Percentiles rank a stretch among this genome's conserved stretches.
Conservation (phyloP, 106 monocot genomes). For the Allium sativum region DNA sequence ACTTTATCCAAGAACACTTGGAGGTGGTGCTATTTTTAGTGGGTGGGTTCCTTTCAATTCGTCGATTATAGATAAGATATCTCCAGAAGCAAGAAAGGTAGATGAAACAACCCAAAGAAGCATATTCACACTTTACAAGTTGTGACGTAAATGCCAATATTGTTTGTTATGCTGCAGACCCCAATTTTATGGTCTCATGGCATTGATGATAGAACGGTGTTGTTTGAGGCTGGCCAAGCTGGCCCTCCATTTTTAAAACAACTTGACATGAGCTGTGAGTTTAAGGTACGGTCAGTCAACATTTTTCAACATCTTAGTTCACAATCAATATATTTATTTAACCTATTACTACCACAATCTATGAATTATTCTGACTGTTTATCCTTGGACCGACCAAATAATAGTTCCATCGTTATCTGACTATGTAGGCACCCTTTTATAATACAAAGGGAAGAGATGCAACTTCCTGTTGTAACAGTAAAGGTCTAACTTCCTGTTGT, state of each 20-base stretch:
- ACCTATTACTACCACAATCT: too few species aligned
- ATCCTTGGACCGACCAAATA: too few species aligned
- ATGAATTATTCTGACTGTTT: too few species aligned
- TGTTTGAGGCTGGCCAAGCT: constrained; percentile 78
- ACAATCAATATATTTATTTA: too few species aligned
- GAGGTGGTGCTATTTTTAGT: constrained; percentile 82
- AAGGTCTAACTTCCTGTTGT: too few species aligned
- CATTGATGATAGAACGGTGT: constrained; percentile 54
- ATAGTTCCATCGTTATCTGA: too few species aligned
- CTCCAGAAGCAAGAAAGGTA: constrained; percentile 83
- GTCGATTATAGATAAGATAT: constrained; percentile 46
- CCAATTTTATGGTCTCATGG: constrained; percentile 85
- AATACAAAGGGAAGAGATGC: too few species aligned
- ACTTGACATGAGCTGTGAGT: constrained; percentile 72
- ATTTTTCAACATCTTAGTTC: not conserved
- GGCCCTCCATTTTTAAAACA: constrained; percentile 76
- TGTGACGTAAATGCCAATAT: not conserved
- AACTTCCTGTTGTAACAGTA: too few species aligned
- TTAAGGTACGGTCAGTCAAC: constrained; percentile 34
- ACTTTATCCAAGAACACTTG: constrained; percentile 78
- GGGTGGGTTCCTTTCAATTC: constrained; percentile 94
- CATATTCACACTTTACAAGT: not conserved
- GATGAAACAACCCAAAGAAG: not conserved
- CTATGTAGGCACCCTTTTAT: too few species aligned
- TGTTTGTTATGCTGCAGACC: constrained; percentile 42